Evolutionary conservation across 2,329 filamentous ascomycete genomes (phyloP).

Genomic region (Penicillium rolfsii): DNA sequence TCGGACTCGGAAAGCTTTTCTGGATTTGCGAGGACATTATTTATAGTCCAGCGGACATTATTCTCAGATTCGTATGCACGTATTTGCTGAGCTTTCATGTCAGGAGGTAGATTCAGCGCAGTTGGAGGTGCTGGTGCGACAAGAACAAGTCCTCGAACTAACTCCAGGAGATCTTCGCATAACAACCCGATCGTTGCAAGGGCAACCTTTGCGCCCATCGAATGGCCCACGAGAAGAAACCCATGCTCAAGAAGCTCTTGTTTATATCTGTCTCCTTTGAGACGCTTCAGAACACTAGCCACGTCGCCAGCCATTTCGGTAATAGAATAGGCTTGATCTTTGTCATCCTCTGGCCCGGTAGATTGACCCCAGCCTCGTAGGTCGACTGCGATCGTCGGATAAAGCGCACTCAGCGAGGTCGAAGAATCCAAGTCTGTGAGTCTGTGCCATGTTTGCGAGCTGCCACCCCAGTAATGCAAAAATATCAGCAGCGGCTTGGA

Average conservation of each 20-base stretch:
- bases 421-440: conserved; percentile 27
- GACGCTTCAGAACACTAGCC: conserved; percentile 9
- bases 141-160: conserved; percentile 38
- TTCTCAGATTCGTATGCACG: conserved; percentile 37
- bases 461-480: conserved; percentile 48
- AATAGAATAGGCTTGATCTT: conserved; percentile 33
- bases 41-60: conserved; percentile 36
- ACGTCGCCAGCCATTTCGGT: conserved; percentile 27
- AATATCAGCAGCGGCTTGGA: conserved; percentile 36
- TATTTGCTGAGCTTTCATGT: conserved; percentile 41
- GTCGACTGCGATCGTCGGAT: conserved; percentile 36
- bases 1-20: conserved; percentile 21
- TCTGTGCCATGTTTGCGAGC: conserved; percentile 38
- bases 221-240: conserved; percentile 43
- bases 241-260: conserved; percentile 29
- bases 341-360: conserved; percentile 29
- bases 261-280: conserved; percentile 23
- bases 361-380: conserved; percentile 46
- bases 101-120: conserved; percentile 34
- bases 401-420: conserved; percentile 18
- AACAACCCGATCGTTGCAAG: conserved; percentile 24
- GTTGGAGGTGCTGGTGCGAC: conserved; percentile 41
- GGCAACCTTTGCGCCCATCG: conserved; percentile 48
- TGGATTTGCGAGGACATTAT: conserved; percentile 38
- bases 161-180: conserved; percentile 1